phyloP scores from a whole-genome alignment of 306 rosid species.

The Dicorynia guianensis region DNA sequence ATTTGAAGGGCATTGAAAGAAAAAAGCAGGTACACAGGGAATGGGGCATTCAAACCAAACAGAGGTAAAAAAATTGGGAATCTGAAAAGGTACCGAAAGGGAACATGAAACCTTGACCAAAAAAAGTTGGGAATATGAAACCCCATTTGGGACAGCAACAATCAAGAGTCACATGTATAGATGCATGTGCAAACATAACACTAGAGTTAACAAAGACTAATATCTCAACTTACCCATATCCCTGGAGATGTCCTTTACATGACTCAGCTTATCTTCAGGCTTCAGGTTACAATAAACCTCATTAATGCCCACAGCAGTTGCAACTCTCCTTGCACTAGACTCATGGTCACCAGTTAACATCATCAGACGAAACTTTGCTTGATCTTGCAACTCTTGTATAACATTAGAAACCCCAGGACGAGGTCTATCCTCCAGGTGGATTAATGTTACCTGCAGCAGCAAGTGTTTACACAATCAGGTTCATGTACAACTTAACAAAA shows the following conservation, averaged over 20 bases:
- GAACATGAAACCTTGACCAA: background rate
- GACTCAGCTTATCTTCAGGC: slow-evolving; percentile 95
- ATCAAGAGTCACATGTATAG: slow-evolving; percentile 26
- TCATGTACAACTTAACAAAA: slow-evolving; percentile 29
- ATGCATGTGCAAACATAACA: slow-evolving; percentile 17
- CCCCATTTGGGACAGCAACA: slow-evolving; percentile 4
- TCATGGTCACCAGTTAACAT: slow-evolving; percentile 97
- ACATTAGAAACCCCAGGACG: slow-evolving; percentile 84
- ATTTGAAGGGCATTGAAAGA: background rate
- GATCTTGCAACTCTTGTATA: slow-evolving; percentile 70
- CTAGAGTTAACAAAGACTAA: background rate
- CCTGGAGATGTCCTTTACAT: slow-evolving; percentile 87
- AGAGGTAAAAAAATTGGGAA: background rate
- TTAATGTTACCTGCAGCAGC: slow-evolving; percentile 80
- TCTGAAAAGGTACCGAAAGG: background rate
- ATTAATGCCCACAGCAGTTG: slow-evolving; percentile 83
- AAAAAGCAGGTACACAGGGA: background rate
- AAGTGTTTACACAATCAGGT: slow-evolving; percentile 34
- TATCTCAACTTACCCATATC: slow-evolving; percentile 65
- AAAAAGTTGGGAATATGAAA: background rate
- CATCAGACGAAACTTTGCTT: slow-evolving; percentile 82
- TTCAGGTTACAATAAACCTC: slow-evolving; percentile 89
- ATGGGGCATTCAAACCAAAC: background rate
- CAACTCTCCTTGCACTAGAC: slow-evolving; percentile 90
- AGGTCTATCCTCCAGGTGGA: slow-evolving; percentile 96